phyloP scores from a whole-genome alignment of 2,329 filamentous ascomycete species.

The Pochonia chlamydosporia region DNA sequence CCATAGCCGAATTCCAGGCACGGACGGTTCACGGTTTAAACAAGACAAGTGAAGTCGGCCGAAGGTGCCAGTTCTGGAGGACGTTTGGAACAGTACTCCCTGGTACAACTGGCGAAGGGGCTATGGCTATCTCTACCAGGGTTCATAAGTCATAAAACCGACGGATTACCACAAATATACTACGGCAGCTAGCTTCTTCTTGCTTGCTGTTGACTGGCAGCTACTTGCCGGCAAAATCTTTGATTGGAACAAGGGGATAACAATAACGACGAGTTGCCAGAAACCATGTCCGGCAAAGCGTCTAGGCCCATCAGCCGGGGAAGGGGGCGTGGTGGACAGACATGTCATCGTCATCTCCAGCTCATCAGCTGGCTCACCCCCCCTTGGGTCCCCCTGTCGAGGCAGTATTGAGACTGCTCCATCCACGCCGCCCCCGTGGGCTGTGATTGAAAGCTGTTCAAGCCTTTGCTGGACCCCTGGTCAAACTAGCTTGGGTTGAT shows the following conservation, averaged over 20 bases:
- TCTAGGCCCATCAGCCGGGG: background rate
- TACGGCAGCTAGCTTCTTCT: too few species aligned
- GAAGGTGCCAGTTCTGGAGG: background rate
- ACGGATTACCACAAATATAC: too few species aligned
- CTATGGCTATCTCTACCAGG: background rate
- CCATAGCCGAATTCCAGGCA: background rate
- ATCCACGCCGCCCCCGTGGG: background rate
- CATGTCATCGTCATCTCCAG: background rate
- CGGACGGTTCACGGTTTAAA: background rate
- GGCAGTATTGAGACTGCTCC: background rate
- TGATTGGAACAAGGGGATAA: too few species aligned
- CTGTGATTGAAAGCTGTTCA: background rate
- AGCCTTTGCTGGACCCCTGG: background rate
- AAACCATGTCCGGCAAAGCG: background rate
- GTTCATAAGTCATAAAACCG: too few species aligned
- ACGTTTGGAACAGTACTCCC: too few species aligned
- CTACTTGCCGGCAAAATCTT: too few species aligned
- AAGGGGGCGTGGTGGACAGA: background rate
- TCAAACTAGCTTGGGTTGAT: background rate
- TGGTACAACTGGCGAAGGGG: too few species aligned
- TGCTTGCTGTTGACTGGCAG: too few species aligned
- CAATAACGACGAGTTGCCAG: too few species aligned
- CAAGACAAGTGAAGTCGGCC: background rate
- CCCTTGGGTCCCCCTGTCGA: background rate
- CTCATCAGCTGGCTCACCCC: background rate